A percentile compares a stretch with the other conserved stretches of the same genome.
phyloP scores from a whole-genome alignment of 2,329 filamentous ascomycete species.

The Cadophora sp. region DNA sequence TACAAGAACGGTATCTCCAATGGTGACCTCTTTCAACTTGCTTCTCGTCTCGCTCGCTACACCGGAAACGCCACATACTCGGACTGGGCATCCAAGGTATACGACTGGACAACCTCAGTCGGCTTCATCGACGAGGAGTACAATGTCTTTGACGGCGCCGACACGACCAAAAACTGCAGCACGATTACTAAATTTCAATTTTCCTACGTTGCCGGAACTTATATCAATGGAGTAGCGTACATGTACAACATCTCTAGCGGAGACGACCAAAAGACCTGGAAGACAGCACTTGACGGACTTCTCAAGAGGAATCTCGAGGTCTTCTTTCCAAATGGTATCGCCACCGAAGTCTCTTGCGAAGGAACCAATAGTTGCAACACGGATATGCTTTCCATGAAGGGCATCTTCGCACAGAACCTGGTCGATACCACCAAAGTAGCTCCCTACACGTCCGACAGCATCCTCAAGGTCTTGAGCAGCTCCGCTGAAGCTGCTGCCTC shows the following conservation, averaged over 20 bases:
- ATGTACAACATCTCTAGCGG: slow-evolving; percentile 63
- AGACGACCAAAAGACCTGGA: slow-evolving; percentile 54
- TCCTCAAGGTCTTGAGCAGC: slow-evolving; percentile 62
- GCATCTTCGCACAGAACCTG: slow-evolving; percentile 71
- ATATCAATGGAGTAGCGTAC: slow-evolving; percentile 67
- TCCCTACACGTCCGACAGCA: slow-evolving; percentile 60
- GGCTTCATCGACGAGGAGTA: slow-evolving; percentile 66
- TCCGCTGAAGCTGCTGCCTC: slow-evolving; percentile 66
- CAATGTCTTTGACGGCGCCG: slow-evolving; percentile 69
- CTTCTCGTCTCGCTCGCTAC: slow-evolving; percentile 74
- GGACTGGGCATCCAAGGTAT: slow-evolving; percentile 65
- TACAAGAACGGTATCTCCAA: slow-evolving; percentile 74
- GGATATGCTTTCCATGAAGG: slow-evolving; percentile 78
- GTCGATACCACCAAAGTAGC: slow-evolving; percentile 66
- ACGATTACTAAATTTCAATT: slow-evolving; percentile 68
- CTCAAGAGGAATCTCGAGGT: slow-evolving; percentile 54
- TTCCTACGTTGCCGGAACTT: slow-evolving; percentile 69
- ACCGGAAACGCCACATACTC: slow-evolving; percentile 71
- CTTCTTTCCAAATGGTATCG: slow-evolving; percentile 64
- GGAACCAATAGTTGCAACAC: slow-evolving; percentile 64
- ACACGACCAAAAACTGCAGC: slow-evolving; percentile 63
- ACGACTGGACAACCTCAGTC: slow-evolving; percentile 63
- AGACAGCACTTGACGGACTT: slow-evolving; percentile 59
- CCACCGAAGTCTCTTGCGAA: slow-evolving; percentile 74
- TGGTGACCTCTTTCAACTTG: slow-evolving; percentile 68